Evolutionary conservation across 495 filamentous ascomycete genomes (phyloP).

Genomic region (Neurospora sp.): DNA sequence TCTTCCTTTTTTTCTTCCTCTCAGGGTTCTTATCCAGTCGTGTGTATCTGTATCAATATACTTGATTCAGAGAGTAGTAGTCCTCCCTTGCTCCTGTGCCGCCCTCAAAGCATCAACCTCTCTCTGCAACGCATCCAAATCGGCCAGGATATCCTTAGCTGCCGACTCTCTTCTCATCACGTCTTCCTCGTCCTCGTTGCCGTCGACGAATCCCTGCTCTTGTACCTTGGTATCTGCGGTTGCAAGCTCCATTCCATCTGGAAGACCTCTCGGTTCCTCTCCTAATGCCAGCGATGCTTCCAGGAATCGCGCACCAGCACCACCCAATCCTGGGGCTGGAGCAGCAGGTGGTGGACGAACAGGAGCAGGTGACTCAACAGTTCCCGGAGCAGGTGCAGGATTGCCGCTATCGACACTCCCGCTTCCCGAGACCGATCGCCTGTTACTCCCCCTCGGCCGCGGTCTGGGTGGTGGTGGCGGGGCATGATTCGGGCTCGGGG

Average conservation of each 20-base stretch:
- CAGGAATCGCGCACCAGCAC: constrained; percentile 7
- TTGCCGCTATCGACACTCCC: constrained; percentile 31
- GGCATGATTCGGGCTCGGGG: constrained; percentile 8
- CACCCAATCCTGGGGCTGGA: not conserved
- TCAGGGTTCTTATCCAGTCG: not conserved
- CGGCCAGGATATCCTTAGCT: constrained; percentile 52
- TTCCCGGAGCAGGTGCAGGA: not conserved
- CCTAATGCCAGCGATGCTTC: not conserved
- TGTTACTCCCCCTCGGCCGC: constrained; percentile 41
- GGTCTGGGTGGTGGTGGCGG: constrained; percentile 55
- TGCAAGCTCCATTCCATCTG: not conserved
- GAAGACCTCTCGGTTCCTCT: constrained; percentile 7
- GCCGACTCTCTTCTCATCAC: not conserved
- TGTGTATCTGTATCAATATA: not conserved
- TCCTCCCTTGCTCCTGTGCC: not conserved
- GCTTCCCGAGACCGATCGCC: constrained; percentile 38
- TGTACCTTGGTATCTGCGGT: not conserved
- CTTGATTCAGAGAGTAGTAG: not conserved
- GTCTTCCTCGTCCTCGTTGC: not conserved
- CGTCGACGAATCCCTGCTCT: not conserved
- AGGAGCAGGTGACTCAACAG: not conserved
- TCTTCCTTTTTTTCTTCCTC: not conserved
- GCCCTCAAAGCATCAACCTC: constrained; percentile 62
- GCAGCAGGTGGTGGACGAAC: constrained; percentile 12
- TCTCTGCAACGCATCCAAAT: constrained; percentile 55